Conservation (phyloP, 371 early-diverging fungal species). For the Syncephalastrum racemosum region DNA sequence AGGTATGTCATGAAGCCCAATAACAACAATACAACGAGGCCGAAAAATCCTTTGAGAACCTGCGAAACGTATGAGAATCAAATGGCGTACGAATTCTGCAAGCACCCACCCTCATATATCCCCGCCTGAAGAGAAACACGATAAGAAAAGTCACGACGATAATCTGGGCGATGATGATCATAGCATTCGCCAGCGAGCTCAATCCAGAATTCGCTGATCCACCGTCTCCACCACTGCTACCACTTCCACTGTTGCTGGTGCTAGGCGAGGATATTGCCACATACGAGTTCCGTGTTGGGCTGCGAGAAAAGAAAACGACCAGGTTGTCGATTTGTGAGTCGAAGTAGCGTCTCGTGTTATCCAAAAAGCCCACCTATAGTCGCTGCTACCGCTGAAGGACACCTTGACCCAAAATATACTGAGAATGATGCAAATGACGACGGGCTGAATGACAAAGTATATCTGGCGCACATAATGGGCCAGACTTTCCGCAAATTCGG, state of each 20-base stretch:
- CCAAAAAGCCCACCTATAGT: conserved; percentile 62
- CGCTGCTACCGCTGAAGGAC: conserved; percentile 51
- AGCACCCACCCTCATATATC: conserved; percentile 65
- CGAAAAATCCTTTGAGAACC: conserved; percentile 74
- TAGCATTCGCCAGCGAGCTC: conserved; percentile 61
- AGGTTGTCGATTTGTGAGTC: neutral
- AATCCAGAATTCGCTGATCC: conserved; percentile 9
- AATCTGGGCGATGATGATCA: conserved; percentile 76
- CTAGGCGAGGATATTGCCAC: conserved; percentile 24
- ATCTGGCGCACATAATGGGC: conserved; percentile 79
- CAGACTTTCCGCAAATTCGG: conserved; percentile 59
- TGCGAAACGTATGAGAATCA: conserved; percentile 16
- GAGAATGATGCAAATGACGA: conserved; percentile 70
- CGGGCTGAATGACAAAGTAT: conserved; percentile 80
- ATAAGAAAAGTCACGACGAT: conserved; percentile 78
- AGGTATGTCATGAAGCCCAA: conserved; percentile 80
- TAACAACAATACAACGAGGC: conserved; percentile 67
- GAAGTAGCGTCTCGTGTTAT: too few species aligned
- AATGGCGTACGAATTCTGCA: neutral
- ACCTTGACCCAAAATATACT: conserved; percentile 87
- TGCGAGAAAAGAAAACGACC: conserved; percentile 10
- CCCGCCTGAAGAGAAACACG: conserved; percentile 72
- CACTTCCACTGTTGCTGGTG: conserved; percentile 5
- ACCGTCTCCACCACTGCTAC: neutral
- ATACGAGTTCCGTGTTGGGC: conserved; percentile 53